phyloP scores from a whole-genome alignment of 345 rosid genomes.

The Linum lewisii region DNA sequence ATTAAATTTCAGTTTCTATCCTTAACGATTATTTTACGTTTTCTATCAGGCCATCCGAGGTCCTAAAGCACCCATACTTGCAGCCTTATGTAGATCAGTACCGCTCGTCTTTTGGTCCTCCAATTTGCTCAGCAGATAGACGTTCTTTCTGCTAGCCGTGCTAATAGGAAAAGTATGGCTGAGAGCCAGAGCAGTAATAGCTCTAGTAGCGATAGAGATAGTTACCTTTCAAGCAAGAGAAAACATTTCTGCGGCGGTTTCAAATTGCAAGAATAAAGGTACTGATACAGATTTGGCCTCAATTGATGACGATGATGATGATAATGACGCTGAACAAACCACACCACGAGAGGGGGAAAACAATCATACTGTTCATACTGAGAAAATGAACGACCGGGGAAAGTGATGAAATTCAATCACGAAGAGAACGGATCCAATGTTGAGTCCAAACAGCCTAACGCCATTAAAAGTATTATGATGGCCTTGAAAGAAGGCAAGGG shows the following conservation, averaged over 20 bases:
- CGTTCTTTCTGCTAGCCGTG: constrained; percentile 32
- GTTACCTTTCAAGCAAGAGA: constrained; percentile 53
- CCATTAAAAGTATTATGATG: constrained; percentile 76
- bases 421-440: constrained; percentile 36
- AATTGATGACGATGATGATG: constrained; percentile 32
- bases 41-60: constrained; percentile 74
- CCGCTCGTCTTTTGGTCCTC: constrained; percentile 46
- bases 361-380: constrained; percentile 21
- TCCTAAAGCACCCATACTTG: constrained; percentile 95
- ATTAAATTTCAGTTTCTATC: constrained; percentile 4
- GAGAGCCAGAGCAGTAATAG: constrained; percentile 90
- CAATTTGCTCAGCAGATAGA: constrained; percentile 41
- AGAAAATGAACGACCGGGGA: constrained; percentile 43
- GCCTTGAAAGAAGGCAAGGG: constrained; percentile 86
- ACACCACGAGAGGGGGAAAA: constrained; percentile 40
- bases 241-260: constrained; percentile 20
- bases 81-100: constrained; percentile 81
- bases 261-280: constrained; percentile 38
- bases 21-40: constrained; percentile 14
- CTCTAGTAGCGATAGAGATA: constrained; percentile 70
- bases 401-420: constrained; percentile 28
- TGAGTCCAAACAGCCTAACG: constrained; percentile 70
- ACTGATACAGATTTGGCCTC: constrained; percentile 46
- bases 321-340: constrained; percentile 42
- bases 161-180: constrained; percentile 55